Conservation (phyloP, 352 stramenopile genomes). For the Blastocystis sp. region DNA sequence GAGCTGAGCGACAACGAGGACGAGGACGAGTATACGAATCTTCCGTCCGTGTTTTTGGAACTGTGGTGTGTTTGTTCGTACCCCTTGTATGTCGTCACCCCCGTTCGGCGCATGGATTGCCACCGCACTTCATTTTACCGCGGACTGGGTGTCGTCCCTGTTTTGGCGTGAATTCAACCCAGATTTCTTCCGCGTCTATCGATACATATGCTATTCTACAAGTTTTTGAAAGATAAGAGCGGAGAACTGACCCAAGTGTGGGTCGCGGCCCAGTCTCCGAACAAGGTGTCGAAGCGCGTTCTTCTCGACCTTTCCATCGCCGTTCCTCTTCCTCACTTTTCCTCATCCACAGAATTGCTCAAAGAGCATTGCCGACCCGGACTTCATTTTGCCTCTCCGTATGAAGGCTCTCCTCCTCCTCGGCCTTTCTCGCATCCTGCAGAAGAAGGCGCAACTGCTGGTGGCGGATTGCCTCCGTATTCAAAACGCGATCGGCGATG, state of each 20-base stretch:
- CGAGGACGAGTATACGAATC: conserved; percentile 15
- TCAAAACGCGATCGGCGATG: conserved; percentile 11
- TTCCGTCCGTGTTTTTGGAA: conserved; percentile 26
- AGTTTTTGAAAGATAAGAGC: conserved; percentile 44
- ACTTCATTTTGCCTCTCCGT: conserved; percentile 3
- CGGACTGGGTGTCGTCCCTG: neutral
- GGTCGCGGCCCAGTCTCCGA: conserved; percentile 9
- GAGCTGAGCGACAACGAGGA: neutral
- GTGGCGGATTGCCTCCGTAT: conserved; percentile 14
- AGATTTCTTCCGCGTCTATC: neutral
- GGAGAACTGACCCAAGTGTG: conserved; percentile 31
- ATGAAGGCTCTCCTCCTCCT: conserved; percentile 33
- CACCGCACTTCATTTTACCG: neutral
- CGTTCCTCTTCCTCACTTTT: conserved; percentile 1
- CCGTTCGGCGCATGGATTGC: neutral
- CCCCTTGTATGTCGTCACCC: neutral
- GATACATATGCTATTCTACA: conserved; percentile 66
- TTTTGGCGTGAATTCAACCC: neutral
- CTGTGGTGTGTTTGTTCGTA: conserved; percentile 48
- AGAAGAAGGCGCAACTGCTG: conserved; percentile 43
- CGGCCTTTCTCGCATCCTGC: conserved; percentile 8
- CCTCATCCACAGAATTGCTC: neutral
- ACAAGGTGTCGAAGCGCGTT: conserved; percentile 31
- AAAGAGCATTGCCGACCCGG: conserved; percentile 3
- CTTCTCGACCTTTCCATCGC: conserved; percentile 4